Percentiles rank a stretch among this genome's conserved stretches.
Evolutionary conservation across 2,329 filamentous ascomycete species (phyloP).

Genomic region (Calonectria montana): DNA sequence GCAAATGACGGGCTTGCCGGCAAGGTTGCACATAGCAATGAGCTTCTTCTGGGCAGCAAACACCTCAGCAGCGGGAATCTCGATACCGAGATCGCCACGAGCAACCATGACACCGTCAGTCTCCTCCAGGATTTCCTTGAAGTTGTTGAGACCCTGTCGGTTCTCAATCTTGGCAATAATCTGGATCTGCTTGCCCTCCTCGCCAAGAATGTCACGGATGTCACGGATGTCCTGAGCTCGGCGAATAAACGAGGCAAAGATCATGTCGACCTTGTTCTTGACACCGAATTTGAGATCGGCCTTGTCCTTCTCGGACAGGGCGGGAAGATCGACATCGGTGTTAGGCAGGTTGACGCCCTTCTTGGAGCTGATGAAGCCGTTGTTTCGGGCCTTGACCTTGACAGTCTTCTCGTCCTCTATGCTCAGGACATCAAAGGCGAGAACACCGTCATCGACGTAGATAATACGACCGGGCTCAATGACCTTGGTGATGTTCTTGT

Average conservation of each 20-base stretch:
- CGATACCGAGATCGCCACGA: slow-evolving; percentile 94
- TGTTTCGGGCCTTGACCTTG: slow-evolving; percentile 90
- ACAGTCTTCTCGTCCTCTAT: slow-evolving; percentile 91
- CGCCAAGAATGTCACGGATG: slow-evolving; percentile 91
- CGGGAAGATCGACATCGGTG: slow-evolving; percentile 97
- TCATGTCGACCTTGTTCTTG: slow-evolving; percentile 99
- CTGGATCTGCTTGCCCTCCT: slow-evolving; percentile 95
- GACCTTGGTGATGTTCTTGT: slow-evolving; percentile 99
- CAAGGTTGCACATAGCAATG: slow-evolving; percentile 99
- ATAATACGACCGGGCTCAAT: slow-evolving; percentile 91
- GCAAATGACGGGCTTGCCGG: slow-evolving; percentile 98
- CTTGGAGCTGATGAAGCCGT: slow-evolving; percentile 97
- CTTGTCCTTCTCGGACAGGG: slow-evolving; percentile 98
- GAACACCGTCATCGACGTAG: slow-evolving; percentile 98
- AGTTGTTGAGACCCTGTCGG: slow-evolving; percentile 99
- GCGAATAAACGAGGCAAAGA: slow-evolving; percentile 98
- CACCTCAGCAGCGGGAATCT: slow-evolving; percentile 98
- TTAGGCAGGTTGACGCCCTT: slow-evolving; percentile 99
- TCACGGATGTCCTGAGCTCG: slow-evolving; percentile 91
- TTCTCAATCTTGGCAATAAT: slow-evolving; percentile 99
- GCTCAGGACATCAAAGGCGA: slow-evolving; percentile 93
- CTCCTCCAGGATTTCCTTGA: slow-evolving; percentile 93
- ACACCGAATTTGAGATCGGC: slow-evolving; percentile 93
- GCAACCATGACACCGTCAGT: slow-evolving; percentile 99
- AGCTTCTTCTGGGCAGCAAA: slow-evolving; percentile 99